Conservation (phyloP, 768 basidiomycete genomes). For the Trametes villosa region DNA sequence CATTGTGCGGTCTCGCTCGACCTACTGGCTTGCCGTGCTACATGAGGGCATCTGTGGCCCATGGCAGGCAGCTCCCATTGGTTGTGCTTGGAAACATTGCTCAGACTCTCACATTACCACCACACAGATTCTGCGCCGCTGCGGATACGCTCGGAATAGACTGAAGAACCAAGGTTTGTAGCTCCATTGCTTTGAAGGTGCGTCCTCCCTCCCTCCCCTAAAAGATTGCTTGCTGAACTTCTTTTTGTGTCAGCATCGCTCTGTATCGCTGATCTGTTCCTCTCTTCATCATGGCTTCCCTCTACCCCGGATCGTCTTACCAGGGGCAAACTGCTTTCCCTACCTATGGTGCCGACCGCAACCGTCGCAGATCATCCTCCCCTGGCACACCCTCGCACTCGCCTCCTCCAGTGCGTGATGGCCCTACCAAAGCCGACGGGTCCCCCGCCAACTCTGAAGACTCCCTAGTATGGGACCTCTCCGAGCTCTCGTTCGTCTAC, state of each 20-base stretch:
- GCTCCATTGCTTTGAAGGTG: constrained; percentile 1
- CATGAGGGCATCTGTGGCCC: too few species aligned
- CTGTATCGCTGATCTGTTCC: constrained; percentile 13
- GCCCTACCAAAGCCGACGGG: constrained; percentile 2
- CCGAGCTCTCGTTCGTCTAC: constrained; percentile 72
- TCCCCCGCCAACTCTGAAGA: constrained; percentile 53
- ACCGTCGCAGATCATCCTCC: constrained; percentile 16
- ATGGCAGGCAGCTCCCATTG: too few species aligned
- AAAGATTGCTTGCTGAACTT: not conserved
- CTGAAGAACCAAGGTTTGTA: constrained; percentile 13
- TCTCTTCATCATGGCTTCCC: not conserved
- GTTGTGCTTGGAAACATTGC: too few species aligned
- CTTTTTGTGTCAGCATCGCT: not conserved
- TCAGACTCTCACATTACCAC: not conserved
- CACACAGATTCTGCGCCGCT: not conserved
- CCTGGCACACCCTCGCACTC: constrained; percentile 23
- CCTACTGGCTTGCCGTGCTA: too few species aligned
- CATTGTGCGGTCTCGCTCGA: too few species aligned
- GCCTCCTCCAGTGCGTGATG: constrained; percentile 16
- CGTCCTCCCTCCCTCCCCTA: not conserved
- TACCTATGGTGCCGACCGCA: constrained; percentile 8
- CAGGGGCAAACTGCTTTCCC: constrained; percentile 10
- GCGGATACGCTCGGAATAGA: not conserved
- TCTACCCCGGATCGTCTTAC: constrained; percentile 1
- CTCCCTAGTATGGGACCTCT: constrained; percentile 47